Evolutionary conservation across 345 rosid genomes (phyloP).

Genomic region (Alliaria petiolata): DNA sequence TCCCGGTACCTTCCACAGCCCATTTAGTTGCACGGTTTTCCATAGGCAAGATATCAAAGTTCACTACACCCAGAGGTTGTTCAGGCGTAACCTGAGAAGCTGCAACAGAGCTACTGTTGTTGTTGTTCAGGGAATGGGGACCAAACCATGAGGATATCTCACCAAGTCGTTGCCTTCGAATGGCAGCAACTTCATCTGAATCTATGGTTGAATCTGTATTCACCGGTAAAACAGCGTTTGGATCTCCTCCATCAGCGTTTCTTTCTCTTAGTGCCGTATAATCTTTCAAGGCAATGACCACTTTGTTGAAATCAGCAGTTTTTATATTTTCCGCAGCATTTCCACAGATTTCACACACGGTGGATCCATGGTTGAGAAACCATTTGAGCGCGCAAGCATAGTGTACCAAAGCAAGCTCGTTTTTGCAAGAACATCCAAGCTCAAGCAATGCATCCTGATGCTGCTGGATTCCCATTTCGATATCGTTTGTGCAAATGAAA

Average conservation of each 20-base stretch:
- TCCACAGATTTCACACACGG: constrained; percentile 90
- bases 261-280: constrained; percentile 71
- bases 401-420: constrained; percentile 84
- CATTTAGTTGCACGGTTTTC: constrained; percentile 84
- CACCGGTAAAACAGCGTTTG: constrained; percentile 45
- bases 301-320: constrained; percentile 56
- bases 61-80: constrained; percentile 48
- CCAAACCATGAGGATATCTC: constrained; percentile 87
- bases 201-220: constrained; percentile 57
- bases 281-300: constrained; percentile 65
- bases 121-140: constrained; percentile 41
- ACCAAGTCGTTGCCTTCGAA: constrained; percentile 74
- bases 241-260: constrained; percentile 66
- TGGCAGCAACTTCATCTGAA: constrained; percentile 77
- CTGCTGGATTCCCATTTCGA: constrained; percentile 63
- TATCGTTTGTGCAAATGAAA: constrained; percentile 63
- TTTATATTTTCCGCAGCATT: constrained; percentile 56
- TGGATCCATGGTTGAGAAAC: constrained; percentile 96
- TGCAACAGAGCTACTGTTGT: constrained; percentile 38
- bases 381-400: constrained; percentile 95
- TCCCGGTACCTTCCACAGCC: constrained; percentile 97
- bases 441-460: constrained; percentile 55
- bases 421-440: constrained; percentile 95
- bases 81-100: constrained; percentile 63
- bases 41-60: constrained; percentile 44